Evolutionary conservation across 257 asterid genomes (phyloP).

Genomic region (Forsythia viridissima): DNA sequence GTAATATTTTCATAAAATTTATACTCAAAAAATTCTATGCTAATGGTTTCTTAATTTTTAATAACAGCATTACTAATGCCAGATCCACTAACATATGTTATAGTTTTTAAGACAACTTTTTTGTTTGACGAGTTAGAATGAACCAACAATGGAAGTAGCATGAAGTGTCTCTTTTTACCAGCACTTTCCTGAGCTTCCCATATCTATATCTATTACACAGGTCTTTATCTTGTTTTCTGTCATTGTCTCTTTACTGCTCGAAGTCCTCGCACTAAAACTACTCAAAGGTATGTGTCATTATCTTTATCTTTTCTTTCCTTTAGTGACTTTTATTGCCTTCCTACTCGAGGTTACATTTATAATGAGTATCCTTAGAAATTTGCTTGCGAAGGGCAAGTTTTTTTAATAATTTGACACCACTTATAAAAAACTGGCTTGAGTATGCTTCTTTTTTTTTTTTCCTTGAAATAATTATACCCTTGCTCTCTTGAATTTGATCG

Average conservation of each 20-base stretch:
- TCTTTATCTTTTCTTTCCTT: not conserved
- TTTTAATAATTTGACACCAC: not conserved
- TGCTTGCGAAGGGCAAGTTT: not conserved
- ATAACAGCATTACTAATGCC: not conserved
- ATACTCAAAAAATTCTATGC: not conserved
- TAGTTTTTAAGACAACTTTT: not conserved
- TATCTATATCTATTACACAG: slow-evolving; percentile 42
- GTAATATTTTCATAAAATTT: not conserved
- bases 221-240: slow-evolving; percentile 83
- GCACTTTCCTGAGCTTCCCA: not conserved
- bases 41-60: not conserved
- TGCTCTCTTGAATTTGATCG: not conserved
- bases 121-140: not conserved
- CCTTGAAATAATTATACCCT: not conserved
- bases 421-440: not conserved
- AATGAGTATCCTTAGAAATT: not conserved
- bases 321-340: slow-evolving; percentile 1
- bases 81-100: not conserved
- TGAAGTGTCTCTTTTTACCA: not conserved
- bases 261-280: slow-evolving; percentile 59
- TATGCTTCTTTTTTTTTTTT: not conserved
- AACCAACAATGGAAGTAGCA: not conserved
- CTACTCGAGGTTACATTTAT: not conserved
- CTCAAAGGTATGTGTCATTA: slow-evolving; percentile 64
- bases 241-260: slow-evolving; percentile 55